Evolutionary conservation across 306 rosid genomes (phyloP), one percentile per base, ranked within the genome.

Genomic region (Heteromeles arbutifolia): DNA sequence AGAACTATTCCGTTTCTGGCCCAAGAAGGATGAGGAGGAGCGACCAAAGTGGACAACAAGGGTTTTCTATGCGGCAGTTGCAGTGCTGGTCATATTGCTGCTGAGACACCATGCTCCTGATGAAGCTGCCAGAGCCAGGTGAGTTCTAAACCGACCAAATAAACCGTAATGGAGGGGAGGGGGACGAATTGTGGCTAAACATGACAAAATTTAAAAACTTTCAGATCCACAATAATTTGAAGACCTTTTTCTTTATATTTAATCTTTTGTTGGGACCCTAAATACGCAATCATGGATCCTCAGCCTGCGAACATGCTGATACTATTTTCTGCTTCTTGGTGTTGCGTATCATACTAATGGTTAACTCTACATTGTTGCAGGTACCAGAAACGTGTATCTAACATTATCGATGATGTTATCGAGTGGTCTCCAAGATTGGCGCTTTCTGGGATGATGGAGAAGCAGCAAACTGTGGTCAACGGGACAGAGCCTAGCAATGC

Each of bases 81-180:
- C 96, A 63, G 90, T 90, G 76, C 85, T 96, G 76, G 81, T 90
- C 86, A 96, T 96, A 77, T 78, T 92, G 65, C 72, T 92, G 75
- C 76, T 96, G 86, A 88, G 98, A 92, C 98, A 96, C 80, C 99
- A 96, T 83, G 98, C 99, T 31, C 99, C 99, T 62, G 97, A 96
- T 82, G 99, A 96, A 90, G 99, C 98, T 78, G 99, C 99, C 12
- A 87, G 98, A 88, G 99, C 97, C 48, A 96, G 99, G 99, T 90
- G 73, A 77, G 88, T 84, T 62, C 74, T 74, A 53, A 59, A 65
- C 10, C 70, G 17, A 25, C 52, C 24, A 31, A 61, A 56, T 75
- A 10, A 69, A 37, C 53, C 25, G 29, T 24, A 61, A 56, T 57
- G 0, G 39, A 6, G 39, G 39, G 39, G 39, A 34, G 8, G 39